These are phyloP conservation scores for Medicago lupulina DNA, from an alignment of 306 rosid species.

Conservation along the genomic window DNA sequence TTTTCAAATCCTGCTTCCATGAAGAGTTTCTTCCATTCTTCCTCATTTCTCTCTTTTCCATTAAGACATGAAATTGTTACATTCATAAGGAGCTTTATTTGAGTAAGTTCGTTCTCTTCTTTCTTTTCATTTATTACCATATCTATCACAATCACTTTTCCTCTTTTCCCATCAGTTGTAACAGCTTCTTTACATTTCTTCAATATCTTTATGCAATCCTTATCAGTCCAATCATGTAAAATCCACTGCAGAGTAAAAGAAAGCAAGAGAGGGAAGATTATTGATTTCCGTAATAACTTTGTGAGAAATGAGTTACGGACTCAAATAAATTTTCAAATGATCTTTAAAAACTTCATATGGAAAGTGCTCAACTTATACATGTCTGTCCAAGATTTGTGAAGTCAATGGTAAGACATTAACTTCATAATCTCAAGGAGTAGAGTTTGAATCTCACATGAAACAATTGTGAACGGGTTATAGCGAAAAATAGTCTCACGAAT, in stretches of 20 bases:
- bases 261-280: background rate
- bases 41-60: constrained; percentile 48
- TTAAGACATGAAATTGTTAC: constrained; percentile 42
- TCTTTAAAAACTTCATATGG: background rate
- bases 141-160: constrained; percentile 57
- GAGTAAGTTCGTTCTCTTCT: constrained; percentile 35
- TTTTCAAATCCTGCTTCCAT: constrained; percentile 50
- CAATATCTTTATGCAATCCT: constrained; percentile 48
- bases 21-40: constrained; percentile 57
- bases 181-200: constrained; percentile 49
- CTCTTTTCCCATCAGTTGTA: constrained; percentile 31
- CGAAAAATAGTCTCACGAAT: no score
- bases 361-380: background rate
- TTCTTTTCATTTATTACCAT: constrained; percentile 42
- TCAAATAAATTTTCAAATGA: background rate
- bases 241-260: constrained; percentile 1
- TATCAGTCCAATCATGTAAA: constrained; percentile 47
- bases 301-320: background rate
- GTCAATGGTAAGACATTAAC: no score
- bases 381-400: no score
- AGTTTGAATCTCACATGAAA: no score
- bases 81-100: constrained; percentile 44
- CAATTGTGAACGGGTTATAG: no score
- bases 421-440: no score
- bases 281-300: background rate